Evolutionary conservation across 805 yeast genomes (phyloP).

Genomic region (Kuraishia molischiana): DNA sequence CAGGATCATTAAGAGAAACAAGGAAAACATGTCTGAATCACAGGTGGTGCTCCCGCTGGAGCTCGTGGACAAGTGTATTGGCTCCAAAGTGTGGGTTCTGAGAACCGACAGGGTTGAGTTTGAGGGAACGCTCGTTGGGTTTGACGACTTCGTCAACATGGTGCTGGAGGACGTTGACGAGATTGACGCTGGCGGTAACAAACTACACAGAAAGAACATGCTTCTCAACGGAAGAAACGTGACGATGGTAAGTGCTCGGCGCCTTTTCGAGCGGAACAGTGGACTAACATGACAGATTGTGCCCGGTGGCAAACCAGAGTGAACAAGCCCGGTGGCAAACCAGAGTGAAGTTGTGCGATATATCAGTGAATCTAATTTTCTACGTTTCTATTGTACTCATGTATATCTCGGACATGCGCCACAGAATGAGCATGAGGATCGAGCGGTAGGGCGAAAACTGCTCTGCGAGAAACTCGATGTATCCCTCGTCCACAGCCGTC

Average conservation of each 20-base stretch:
- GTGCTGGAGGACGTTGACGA: slow-evolving; percentile 79
- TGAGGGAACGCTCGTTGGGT: slow-evolving; percentile 82
- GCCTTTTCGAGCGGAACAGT: not conserved
- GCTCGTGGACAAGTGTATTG: slow-evolving; percentile 79
- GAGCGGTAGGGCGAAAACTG: slow-evolving; percentile 58
- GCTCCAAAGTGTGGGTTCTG: slow-evolving; percentile 67
- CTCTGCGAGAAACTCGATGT: slow-evolving; percentile 44
- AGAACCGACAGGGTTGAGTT: slow-evolving; percentile 63
- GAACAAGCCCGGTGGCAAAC: not conserved
- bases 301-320: not conserved
- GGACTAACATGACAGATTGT: slow-evolving; percentile 1
- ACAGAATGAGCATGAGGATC: slow-evolving; percentile 58
- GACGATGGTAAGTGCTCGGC: slow-evolving; percentile 41
- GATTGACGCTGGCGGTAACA: slow-evolving; percentile 31
- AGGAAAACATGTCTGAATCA: too few species aligned
- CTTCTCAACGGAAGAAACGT: slow-evolving; percentile 64
- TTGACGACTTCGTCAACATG: slow-evolving; percentile 91
- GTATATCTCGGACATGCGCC: slow-evolving; percentile 60
- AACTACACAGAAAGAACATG: slow-evolving; percentile 42
- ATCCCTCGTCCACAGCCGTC: slow-evolving; percentile 54
- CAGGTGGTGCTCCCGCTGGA: slow-evolving; percentile 74
- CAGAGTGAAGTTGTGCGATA: too few species aligned
- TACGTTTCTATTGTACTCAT: slow-evolving; percentile 32
- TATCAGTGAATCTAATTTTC: too few species aligned
- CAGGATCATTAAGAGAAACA: too few species aligned